Evolutionary conservation across 805 yeast species (phyloP).

Genomic region (Saturnispora sekii): DNA sequence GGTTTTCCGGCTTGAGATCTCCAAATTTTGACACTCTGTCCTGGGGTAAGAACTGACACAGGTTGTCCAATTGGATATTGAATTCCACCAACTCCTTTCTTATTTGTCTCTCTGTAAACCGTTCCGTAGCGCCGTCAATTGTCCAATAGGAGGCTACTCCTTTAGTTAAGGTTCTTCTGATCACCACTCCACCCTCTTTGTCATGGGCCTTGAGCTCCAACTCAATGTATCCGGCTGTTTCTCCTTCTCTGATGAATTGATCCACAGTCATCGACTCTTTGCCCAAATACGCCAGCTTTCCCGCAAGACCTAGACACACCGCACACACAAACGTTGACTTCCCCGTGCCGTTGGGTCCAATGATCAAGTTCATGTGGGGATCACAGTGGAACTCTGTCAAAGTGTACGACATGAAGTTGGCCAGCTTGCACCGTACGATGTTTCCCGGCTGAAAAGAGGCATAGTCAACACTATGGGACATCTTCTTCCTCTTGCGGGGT

Average conservation of each 20-base stretch:
- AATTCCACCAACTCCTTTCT: conserved; percentile 35
- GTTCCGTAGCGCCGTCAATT: conserved; percentile 29
- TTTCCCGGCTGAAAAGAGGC: conserved; percentile 35
- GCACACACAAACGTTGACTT: conserved; percentile 92
- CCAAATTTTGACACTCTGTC: conserved; percentile 93
- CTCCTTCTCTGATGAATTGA: conserved; percentile 68
- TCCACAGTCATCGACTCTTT: conserved; percentile 48
- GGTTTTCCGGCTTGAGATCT: conserved; percentile 60
- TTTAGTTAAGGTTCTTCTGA: conserved; percentile 36
- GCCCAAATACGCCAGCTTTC: conserved; percentile 64
- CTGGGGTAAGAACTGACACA: conserved; percentile 92
- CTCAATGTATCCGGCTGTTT: conserved; percentile 35
- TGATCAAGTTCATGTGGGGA: conserved; percentile 80
- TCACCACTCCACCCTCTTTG: conserved; percentile 27
- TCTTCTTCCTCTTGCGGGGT: conserved; percentile 2
- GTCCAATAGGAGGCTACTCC: conserved; percentile 39
- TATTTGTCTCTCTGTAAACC: conserved; percentile 36
- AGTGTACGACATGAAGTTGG: conserved; percentile 61
- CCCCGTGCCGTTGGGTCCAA: conserved; percentile 97
- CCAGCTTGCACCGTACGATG: conserved; percentile 40
- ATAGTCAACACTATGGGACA: conserved; percentile 12
- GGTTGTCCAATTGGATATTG: conserved; percentile 80
- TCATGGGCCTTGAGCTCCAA: conserved; percentile 36
- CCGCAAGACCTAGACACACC: conserved; percentile 79
- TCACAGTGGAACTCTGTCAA: conserved; percentile 65